A percentile compares a stretch with the other conserved stretches of the same genome.
Evolutionary conservation across 2,329 filamentous ascomycete species (phyloP).

Genomic region (Orbilia ellipsospora): DNA sequence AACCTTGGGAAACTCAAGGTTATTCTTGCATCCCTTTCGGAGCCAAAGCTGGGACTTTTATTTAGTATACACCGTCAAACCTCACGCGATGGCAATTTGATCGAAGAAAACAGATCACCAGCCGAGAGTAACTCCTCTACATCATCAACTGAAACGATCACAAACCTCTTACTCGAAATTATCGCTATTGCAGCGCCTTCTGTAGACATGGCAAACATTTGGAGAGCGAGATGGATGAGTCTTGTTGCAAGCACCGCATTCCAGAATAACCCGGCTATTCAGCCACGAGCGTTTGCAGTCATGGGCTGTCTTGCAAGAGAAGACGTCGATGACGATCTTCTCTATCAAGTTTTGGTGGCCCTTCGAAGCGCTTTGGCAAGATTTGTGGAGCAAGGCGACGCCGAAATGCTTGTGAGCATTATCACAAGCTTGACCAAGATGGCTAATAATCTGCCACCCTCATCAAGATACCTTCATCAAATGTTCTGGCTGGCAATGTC

Average conservation of each 20-base stretch:
- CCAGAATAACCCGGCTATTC: conserved; percentile 77
- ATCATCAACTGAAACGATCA: conserved; percentile 69
- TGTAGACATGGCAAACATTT: conserved; percentile 73
- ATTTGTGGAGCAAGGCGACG: conserved; percentile 73
- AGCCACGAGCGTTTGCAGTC: conserved; percentile 75
- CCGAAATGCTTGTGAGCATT: conserved; percentile 76
- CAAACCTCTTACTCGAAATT: conserved; percentile 72
- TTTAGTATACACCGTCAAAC: conserved; percentile 63
- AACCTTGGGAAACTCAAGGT: conserved; percentile 69
- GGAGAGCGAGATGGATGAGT: conserved; percentile 79
- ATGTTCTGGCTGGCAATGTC: conserved; percentile 78
- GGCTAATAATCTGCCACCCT: conserved; percentile 75
- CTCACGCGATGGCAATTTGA: conserved; percentile 57
- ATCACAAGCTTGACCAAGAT: conserved; percentile 76
- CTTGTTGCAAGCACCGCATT: conserved; percentile 78
- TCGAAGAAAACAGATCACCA: conserved; percentile 57
- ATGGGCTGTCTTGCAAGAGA: conserved; percentile 78
- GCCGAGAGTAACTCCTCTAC: conserved; percentile 56
- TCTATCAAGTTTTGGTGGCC: conserved; percentile 77
- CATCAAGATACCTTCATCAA: conserved; percentile 75
- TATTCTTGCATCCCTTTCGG: conserved; percentile 71
- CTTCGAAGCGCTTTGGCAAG: conserved; percentile 73
- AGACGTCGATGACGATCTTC: conserved; percentile 76
- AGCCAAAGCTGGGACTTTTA: conserved; percentile 71
- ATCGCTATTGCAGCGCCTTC: conserved; percentile 73